Percentiles rank a stretch among this genome's conserved stretches.
phyloP scores from a whole-genome alignment of 495 filamentous ascomycete genomes.

The Penicillium robsamsonii region DNA sequence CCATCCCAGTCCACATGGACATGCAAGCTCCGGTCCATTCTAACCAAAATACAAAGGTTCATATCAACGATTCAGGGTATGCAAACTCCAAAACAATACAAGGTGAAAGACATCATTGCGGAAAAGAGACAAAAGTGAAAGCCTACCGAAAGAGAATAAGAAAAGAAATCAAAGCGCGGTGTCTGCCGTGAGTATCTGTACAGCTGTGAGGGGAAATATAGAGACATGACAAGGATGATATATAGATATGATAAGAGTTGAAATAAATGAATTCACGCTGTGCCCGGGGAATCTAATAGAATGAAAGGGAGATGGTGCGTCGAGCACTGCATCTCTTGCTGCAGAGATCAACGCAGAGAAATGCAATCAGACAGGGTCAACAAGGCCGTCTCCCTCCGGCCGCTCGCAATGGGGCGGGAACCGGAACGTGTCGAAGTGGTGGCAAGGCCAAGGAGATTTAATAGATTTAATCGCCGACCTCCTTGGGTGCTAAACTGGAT shows the following conservation, averaged over 20 bases:
- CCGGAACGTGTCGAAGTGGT: background rate
- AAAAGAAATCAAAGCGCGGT: background rate
- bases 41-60: slow-evolving; percentile 8
- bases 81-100: slow-evolving; percentile 8
- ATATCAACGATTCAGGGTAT: slow-evolving; percentile 13
- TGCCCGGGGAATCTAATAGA: slow-evolving; percentile 33
- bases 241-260: slow-evolving; percentile 8
- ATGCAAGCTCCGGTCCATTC: slow-evolving; percentile 7
- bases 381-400: background rate
- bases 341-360: slow-evolving; percentile 11
- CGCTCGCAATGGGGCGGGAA: background rate
- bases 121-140: background rate
- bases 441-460: background rate
- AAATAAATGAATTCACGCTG: slow-evolving; percentile 23
- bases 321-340: slow-evolving; percentile 14
- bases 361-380: slow-evolving; percentile 6
- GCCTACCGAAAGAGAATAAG: background rate
- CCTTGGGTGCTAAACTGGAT: background rate
- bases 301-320: slow-evolving; percentile 17
- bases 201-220: background rate
- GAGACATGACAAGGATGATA: slow-evolving; percentile 7
- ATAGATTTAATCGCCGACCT: background rate
- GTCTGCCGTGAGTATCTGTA: slow-evolving; percentile 10
- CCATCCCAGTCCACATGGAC: background rate
- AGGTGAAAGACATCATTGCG: slow-evolving; percentile 3